phyloP scores from a whole-genome alignment of 805 yeast species.

The Nakazawaea peltata region DNA sequence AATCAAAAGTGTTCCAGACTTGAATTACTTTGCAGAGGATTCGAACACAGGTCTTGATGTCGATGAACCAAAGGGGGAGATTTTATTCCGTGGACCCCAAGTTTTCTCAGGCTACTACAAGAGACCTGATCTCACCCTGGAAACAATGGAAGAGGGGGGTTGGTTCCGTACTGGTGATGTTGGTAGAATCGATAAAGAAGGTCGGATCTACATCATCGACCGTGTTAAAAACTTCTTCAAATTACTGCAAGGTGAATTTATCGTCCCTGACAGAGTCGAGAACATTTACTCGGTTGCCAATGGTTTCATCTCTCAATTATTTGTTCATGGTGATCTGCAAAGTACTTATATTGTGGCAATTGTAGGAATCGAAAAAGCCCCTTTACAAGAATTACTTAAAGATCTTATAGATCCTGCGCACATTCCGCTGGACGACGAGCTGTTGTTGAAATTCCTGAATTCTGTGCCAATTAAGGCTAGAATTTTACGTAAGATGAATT shows the following conservation, averaged over 20 bases:
- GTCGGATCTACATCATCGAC: conserved; percentile 57
- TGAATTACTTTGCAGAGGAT: conserved; percentile 39
- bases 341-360: conserved; percentile 51
- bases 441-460: conserved; percentile 2
- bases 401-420: neutral
- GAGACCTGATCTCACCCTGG: conserved; percentile 44
- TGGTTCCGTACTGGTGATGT: conserved; percentile 63
- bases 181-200: conserved; percentile 40
- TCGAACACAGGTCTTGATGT: conserved; percentile 25
- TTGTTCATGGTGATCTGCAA: conserved; percentile 57
- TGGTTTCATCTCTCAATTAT: conserved; percentile 42
- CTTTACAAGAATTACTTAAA: neutral
- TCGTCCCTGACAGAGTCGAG: conserved; percentile 72
- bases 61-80: conserved; percentile 40
- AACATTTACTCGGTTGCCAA: conserved; percentile 48
- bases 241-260: conserved; percentile 57
- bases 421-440: neutral
- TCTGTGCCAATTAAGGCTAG: conserved; percentile 17
- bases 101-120: conserved; percentile 49
- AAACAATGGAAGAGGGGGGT: conserved; percentile 45
- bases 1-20: conserved; percentile 55
- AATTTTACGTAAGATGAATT: conserved; percentile 30
- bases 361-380: conserved; percentile 48
- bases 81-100: conserved; percentile 59
- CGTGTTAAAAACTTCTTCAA: conserved; percentile 77